These are phyloP conservation scores for Gossypium mustelinum DNA, from an alignment of 345 rosid species.

Conservation along the genomic window DNA sequence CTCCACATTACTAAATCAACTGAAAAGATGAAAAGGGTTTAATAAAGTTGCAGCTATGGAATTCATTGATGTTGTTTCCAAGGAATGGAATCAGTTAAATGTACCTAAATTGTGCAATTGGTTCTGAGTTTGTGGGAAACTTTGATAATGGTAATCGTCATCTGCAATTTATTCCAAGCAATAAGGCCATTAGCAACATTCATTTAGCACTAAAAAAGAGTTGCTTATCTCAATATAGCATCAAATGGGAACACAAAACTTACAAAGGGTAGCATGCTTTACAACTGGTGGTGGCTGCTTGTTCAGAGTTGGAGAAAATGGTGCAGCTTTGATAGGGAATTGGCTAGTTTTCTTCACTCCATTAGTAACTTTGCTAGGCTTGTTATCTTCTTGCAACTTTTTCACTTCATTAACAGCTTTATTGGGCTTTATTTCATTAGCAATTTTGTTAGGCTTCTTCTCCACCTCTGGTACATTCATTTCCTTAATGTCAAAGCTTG, in stretches of 20 bases:
- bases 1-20: constrained; percentile 98
- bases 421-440: constrained; percentile 30
- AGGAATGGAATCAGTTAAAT: constrained; percentile 10
- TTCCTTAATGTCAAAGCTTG: constrained; percentile 50
- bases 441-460: constrained; percentile 20
- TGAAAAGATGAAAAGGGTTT: constrained; percentile 22
- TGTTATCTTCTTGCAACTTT: constrained; percentile 25
- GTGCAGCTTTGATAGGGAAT: constrained; percentile 33
- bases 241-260: constrained; percentile 19
- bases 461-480: constrained; percentile 30
- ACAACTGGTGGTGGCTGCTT: constrained; percentile 48
- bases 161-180: not conserved
- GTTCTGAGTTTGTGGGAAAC: constrained; percentile 48
- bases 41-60: not conserved
- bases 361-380: constrained; percentile 24
- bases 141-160: constrained; percentile 30
- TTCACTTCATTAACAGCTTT: constrained; percentile 37
- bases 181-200: not conserved
- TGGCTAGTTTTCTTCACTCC: constrained; percentile 35
- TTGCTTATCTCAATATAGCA: not conserved
- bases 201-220: not conserved
- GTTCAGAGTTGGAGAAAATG: constrained; percentile 37
- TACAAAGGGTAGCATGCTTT: constrained; percentile 35
- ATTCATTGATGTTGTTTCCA: constrained; percentile 13
- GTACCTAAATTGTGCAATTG: constrained; percentile 72